Conservation (phyloP, 352 stramenopile species). For the Phytophthora sansomeana region DNA sequence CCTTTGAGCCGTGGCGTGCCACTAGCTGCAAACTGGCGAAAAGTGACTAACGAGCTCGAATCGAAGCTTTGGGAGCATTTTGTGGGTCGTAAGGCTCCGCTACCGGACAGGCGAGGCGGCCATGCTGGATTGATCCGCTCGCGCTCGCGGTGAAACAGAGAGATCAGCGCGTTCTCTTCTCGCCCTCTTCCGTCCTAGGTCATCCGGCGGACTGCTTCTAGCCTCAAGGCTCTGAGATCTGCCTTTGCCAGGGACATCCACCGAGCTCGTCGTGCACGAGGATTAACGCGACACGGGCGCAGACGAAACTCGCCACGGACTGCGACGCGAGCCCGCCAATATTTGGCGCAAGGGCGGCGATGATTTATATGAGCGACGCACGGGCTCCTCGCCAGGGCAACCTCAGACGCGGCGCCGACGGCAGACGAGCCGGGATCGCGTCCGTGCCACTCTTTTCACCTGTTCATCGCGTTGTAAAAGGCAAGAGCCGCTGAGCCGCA, state of each 20-base stretch:
- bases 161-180: slow-evolving; percentile 1
- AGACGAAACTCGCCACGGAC: no score
- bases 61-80: slow-evolving; percentile 20
- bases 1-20: slow-evolving; percentile 5
- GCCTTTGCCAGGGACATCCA: not conserved
- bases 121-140: slow-evolving; percentile 1
- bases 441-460: no score
- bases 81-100: slow-evolving; percentile 21
- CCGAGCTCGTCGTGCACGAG: no score
- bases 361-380: slow-evolving; percentile 40
- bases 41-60: slow-evolving; percentile 24
- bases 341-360: slow-evolving; percentile 5
- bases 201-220: slow-evolving; percentile 15
- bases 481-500: no score
- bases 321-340: slow-evolving; percentile 24
- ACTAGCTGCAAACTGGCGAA: slow-evolving; percentile 35
- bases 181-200: slow-evolving; percentile 9
- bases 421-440: no score
- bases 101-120: slow-evolving; percentile 17
- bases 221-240: slow-evolving; percentile 6
- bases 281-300: no score
- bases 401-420: no score
- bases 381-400: no score
- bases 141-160: not conserved
- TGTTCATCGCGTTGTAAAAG: no score